Conservation (phyloP, 352 stramenopile genomes). For the Achlya hypogyna region DNA sequence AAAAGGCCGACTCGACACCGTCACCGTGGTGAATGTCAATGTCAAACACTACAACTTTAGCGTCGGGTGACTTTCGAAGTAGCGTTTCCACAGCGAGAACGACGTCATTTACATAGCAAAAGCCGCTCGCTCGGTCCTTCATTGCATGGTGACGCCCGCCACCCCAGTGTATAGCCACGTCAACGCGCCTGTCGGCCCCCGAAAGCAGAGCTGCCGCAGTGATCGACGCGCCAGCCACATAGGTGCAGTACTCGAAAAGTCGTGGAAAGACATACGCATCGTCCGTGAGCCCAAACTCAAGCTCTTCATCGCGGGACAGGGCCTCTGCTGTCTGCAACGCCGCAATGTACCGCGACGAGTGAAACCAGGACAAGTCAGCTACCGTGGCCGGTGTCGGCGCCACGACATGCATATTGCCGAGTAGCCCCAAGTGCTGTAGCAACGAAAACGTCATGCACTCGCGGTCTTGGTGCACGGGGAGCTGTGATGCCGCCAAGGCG, state of each 20-base stretch:
- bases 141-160: slow-evolving; percentile 61
- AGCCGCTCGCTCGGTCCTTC: slow-evolving; percentile 41
- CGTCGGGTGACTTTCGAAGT: background rate
- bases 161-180: slow-evolving; percentile 38
- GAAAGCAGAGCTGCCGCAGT: slow-evolving; percentile 45
- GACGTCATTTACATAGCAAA: slow-evolving; percentile 73
- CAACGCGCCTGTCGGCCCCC: background rate
- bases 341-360: slow-evolving; percentile 33
- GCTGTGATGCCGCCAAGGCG: slow-evolving; percentile 24
- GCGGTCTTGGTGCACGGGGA: slow-evolving; percentile 32
- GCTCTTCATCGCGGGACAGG: background rate
- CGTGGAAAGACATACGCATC: slow-evolving; percentile 42
- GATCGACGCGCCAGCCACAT: slow-evolving; percentile 44
- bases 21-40: slow-evolving; percentile 61
- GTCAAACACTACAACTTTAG: slow-evolving; percentile 38
- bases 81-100: slow-evolving; percentile 38
- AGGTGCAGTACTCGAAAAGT: slow-evolving; percentile 51
- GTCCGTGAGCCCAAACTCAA: slow-evolving; percentile 50
- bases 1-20: slow-evolving; percentile 48
- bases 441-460: slow-evolving; percentile 41
- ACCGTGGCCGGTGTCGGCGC: slow-evolving; percentile 28
- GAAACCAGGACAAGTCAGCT: slow-evolving; percentile 29
- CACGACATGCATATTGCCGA: slow-evolving; percentile 29
- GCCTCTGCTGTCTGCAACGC: slow-evolving; percentile 15
- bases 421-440: slow-evolving; percentile 23